Evolutionary conservation across 2,329 filamentous ascomycete species (phyloP).

Genomic region (Thelonectria olida): DNA sequence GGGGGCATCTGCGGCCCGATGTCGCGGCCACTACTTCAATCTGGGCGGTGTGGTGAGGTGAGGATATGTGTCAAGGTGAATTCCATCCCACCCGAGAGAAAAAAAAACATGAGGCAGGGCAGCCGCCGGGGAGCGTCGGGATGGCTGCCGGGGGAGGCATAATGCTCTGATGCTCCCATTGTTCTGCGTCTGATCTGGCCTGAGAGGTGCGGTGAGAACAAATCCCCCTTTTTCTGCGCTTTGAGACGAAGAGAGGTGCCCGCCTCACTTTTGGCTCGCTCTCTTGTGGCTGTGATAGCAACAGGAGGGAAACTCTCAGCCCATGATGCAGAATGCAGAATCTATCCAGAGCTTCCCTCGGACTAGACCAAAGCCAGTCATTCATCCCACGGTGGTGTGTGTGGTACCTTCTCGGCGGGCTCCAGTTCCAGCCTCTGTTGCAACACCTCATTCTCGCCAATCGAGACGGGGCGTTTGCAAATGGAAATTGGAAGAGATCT

Average conservation of each 20-base stretch:
- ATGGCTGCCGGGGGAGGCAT: conserved; percentile 8
- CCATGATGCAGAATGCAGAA: not conserved
- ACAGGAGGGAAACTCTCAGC: not conserved
- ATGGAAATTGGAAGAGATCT: conserved; percentile 33
- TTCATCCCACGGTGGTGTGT: conserved; percentile 1
- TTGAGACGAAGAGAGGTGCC: not conserved
- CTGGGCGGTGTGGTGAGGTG: conserved; percentile 25
- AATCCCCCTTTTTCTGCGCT: not conserved
- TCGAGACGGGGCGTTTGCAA: conserved; percentile 32
- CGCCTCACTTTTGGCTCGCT: not conserved
- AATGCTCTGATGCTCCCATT: conserved; percentile 3
- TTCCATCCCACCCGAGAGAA: not conserved
- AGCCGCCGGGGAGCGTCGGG: conserved; percentile 37
- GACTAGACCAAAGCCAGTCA: not conserved
- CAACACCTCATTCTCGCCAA: conserved; percentile 28
- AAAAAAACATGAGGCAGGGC: conserved; percentile 5
- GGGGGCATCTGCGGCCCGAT: not conserved
- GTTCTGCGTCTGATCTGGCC: conserved; percentile 19
- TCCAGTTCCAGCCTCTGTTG: not conserved
- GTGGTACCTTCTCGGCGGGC: not conserved
- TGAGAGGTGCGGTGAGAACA: conserved; percentile 39
- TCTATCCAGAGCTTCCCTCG: not conserved
- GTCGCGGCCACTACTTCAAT: conserved; percentile 25
- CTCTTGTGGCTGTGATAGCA: too few species aligned
- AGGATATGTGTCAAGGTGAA: conserved; percentile 18